Evolutionary conservation across 2,329 filamentous ascomycete genomes (phyloP).

Genomic region (Teratosphaeria epicoccoides): DNA sequence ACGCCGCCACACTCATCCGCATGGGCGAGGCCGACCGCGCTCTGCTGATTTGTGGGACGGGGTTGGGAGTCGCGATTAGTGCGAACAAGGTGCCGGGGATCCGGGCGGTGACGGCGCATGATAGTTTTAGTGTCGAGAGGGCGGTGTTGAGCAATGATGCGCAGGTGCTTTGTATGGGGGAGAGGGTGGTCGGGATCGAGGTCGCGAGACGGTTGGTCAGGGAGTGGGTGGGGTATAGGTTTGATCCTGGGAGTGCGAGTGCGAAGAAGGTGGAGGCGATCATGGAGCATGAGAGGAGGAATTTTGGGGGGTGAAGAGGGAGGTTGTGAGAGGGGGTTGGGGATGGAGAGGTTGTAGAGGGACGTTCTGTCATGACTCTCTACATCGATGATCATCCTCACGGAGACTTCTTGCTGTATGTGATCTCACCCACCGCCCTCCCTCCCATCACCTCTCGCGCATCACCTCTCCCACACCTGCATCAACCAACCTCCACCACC

Average conservation of each 20-base stretch:
- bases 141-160: constrained; percentile 75
- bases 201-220: constrained; percentile 63
- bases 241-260: constrained; percentile 57
- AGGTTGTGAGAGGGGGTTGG: not conserved
- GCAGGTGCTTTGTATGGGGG: constrained; percentile 77
- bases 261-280: constrained; percentile 46
- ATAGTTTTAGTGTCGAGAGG: constrained; percentile 73
- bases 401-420: too few species aligned
- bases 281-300: constrained; percentile 37
- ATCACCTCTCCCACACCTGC: too few species aligned
- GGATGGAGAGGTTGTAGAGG: too few species aligned
- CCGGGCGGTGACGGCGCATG: constrained; percentile 79
- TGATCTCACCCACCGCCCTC: too few species aligned
- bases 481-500: too few species aligned
- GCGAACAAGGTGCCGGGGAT: constrained; percentile 82
- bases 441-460: too few species aligned
- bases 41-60: constrained; percentile 74
- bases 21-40: constrained; percentile 62
- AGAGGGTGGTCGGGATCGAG: constrained; percentile 73
- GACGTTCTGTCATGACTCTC: too few species aligned
- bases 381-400: too few species aligned
- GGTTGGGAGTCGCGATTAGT: constrained; percentile 75
- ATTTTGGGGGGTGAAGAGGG: constrained; percentile 11
- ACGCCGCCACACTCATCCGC: constrained; percentile 55
- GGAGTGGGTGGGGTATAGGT: constrained; percentile 78